Evolutionary conservation across 345 rosid genomes (phyloP).

Genomic region (Populus tremula): DNA sequence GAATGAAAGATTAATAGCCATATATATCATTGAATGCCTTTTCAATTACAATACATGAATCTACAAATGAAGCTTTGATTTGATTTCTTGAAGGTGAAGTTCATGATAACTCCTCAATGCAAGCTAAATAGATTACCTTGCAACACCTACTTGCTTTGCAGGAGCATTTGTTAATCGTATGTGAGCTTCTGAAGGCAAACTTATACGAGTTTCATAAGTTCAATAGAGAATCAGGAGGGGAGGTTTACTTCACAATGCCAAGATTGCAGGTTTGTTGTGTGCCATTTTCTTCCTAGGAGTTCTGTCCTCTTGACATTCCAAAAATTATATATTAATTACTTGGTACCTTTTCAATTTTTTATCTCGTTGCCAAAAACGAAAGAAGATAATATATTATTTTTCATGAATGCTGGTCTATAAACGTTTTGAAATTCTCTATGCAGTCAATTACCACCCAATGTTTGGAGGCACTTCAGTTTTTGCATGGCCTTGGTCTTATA

Average conservation of each 20-base stretch:
- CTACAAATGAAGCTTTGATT: background rate
- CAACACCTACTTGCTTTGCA: conserved; percentile 29
- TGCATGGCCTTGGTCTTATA: conserved; percentile 96
- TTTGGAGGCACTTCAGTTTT: conserved; percentile 86
- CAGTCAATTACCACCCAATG: conserved; percentile 98
- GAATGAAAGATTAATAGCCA: background rate
- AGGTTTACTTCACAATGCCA: conserved; percentile 98
- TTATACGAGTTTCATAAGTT: conserved; percentile 96
- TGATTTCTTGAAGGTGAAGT: background rate
- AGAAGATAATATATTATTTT: background rate
- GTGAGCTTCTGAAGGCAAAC: conserved; percentile 98
- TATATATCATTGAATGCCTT: background rate
- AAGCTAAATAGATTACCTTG: conserved; percentile 14
- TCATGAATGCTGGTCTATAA: conserved; percentile 16
- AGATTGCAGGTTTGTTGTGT: conserved; percentile 76
- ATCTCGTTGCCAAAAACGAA: background rate
- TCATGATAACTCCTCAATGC: background rate
- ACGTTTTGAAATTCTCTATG: conserved; percentile 31
- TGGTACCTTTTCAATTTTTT: background rate
- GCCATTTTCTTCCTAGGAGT: conserved; percentile 16
- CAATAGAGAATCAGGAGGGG: conserved; percentile 97
- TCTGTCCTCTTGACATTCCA: background rate
- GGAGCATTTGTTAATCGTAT: conserved; percentile 98
- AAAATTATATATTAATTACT: background rate
- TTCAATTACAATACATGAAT: background rate